These are phyloP conservation scores for Yamadazyma siamensis DNA, from an alignment of 1,139 yeast species.

Conservation along the genomic window DNA sequence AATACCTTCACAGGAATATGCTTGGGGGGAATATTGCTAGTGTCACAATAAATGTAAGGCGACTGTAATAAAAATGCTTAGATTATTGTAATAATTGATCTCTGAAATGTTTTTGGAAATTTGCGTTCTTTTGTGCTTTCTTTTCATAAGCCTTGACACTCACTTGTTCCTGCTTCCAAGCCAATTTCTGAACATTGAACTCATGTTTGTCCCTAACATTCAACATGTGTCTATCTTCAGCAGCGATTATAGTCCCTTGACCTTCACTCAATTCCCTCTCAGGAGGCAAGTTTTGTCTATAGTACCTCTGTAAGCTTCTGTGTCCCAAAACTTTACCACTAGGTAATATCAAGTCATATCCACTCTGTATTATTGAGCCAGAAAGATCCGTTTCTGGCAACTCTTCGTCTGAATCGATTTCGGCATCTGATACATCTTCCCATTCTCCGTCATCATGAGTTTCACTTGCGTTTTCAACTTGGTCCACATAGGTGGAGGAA, in stretches of 20 bases:
- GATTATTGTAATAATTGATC: conserved; percentile 80
- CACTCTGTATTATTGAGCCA: conserved; percentile 47
- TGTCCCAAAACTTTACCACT: conserved; percentile 88
- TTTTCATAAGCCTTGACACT: conserved; percentile 70
- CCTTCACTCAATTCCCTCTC: conserved; percentile 76
- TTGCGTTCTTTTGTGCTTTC: conserved; percentile 75
- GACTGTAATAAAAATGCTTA: conserved; percentile 1
- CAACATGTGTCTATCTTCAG: conserved; percentile 77
- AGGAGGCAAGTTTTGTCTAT: conserved; percentile 75
- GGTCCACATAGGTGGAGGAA: conserved; percentile 53
- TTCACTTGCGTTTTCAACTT: conserved; percentile 20
- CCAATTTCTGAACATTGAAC: conserved; percentile 63
- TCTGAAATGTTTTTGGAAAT: conserved; percentile 87
- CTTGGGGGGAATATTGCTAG: conserved; percentile 3
- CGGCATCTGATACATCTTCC: conserved; percentile 46
- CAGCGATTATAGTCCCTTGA: conserved; percentile 91
- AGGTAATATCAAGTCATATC: conserved; percentile 79
- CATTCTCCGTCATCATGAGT: conserved; percentile 33
- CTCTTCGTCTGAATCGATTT: conserved; percentile 41
- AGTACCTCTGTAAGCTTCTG: conserved; percentile 81
- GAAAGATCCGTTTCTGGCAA: conserved; percentile 31
- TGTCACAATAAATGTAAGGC: conserved; percentile 2
- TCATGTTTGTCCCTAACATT: conserved; percentile 50
- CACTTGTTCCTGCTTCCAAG: conserved; percentile 70
- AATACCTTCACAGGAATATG: conserved; percentile 42